Conservation (phyloP, 495 filamentous ascomycete species). For the Hapsidospora chrysogenum region DNA sequence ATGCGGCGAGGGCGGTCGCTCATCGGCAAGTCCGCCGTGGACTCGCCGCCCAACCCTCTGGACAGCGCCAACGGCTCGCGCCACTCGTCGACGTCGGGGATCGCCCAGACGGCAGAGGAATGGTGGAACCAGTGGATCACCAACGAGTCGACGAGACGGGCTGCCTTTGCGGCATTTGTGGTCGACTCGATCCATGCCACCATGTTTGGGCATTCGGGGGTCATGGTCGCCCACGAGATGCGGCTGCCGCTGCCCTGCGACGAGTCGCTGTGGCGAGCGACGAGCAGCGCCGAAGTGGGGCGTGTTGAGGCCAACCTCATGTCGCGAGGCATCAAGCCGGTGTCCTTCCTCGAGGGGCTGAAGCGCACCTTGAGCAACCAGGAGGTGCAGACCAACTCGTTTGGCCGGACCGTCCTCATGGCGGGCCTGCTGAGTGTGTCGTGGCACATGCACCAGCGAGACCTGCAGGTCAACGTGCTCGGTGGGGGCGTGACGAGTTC, state of each 20-base stretch:
- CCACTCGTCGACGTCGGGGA: conserved; percentile 39
- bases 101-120: conserved; percentile 57
- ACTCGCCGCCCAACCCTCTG: conserved; percentile 71
- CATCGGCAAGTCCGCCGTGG: conserved; percentile 74
- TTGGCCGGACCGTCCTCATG: conserved; percentile 92
- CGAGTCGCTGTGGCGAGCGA: conserved; percentile 85
- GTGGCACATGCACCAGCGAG: conserved; percentile 96
- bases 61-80: conserved; percentile 41
- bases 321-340: conserved; percentile 70
- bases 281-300: conserved; percentile 73
- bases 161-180: conserved; percentile 88
- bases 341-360: conserved; percentile 79
- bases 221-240: conserved; percentile 96
- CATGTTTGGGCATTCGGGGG: conserved; percentile 95
- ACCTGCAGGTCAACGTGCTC: conserved; percentile 83
- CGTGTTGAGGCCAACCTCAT: conserved; percentile 70
- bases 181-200: conserved; percentile 93
- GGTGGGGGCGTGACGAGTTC: conserved; percentile 55
- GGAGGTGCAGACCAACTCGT: conserved; percentile 79
- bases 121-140: conserved; percentile 97
- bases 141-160: conserved; percentile 76
- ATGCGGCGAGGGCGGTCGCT: conserved; percentile 89
- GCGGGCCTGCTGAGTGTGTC: conserved; percentile 82
- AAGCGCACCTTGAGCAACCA: conserved; percentile 81
- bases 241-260: conserved; percentile 85